phyloP scores from a whole-genome alignment of 2,329 filamentous ascomycete species.

The Didymosphaeria variabile region DNA sequence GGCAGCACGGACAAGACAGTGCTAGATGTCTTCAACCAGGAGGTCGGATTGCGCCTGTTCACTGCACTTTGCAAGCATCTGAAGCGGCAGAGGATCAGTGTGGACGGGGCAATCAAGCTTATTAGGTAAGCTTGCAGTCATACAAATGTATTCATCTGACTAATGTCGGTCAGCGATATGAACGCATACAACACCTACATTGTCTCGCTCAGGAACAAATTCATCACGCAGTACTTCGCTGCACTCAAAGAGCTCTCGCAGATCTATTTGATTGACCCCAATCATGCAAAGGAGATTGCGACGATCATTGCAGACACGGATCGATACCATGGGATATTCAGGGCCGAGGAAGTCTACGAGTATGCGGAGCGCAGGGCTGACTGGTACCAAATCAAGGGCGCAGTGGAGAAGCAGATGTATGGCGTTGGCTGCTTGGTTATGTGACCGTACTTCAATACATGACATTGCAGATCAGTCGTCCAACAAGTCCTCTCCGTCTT shows the following conservation, averaged over 20 bases:
- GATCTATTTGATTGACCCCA: constrained; percentile 90
- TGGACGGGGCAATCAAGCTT: constrained; percentile 87
- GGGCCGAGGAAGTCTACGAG: constrained; percentile 96
- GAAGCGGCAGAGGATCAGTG: constrained; percentile 92
- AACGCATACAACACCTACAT: constrained; percentile 92
- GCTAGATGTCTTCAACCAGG: constrained; percentile 97
- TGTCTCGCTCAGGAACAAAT: constrained; percentile 79
- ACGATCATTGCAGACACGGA: constrained; percentile 92
- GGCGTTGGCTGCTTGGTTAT: constrained; percentile 88
- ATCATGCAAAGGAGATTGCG: constrained; percentile 92
- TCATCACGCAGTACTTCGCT: constrained; percentile 88
- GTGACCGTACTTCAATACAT: constrained; percentile 58
- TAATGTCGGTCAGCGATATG: constrained; percentile 73
- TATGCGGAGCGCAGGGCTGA: constrained; percentile 93
- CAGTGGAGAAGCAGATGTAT: constrained; percentile 97
- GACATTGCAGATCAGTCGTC: not conserved
- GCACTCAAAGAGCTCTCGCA: constrained; percentile 92
- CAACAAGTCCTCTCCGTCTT: not conserved
- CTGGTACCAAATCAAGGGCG: constrained; percentile 88
- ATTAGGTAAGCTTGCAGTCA: constrained; percentile 66
- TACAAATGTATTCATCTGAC: not conserved
- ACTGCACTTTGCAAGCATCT: constrained; percentile 94
- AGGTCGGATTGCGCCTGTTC: constrained; percentile 93
- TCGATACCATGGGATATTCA: constrained; percentile 89
- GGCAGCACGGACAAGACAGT: constrained; percentile 98